Base-by-base conservation (phyloP, 2,329 filamentous ascomycete species). In the Magnaporthiopsis rhizophila region DNA sequence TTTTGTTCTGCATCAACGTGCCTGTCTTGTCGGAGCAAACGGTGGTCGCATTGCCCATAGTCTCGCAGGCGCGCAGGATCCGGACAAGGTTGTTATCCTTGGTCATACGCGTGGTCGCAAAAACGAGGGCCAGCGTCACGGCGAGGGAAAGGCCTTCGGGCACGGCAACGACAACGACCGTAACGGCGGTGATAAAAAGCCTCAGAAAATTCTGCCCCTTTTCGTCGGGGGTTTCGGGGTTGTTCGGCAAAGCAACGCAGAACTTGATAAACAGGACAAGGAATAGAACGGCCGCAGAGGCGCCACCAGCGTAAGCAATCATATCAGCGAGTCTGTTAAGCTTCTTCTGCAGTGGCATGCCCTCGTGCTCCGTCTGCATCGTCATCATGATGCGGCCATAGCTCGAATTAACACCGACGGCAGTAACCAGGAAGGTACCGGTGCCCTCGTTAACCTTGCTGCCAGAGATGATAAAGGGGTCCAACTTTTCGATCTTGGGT, bases 201-300 rank as follows among this genome's bases (percentile, higher is more conserved):
- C 82, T 79, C 67, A 88, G 74, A 71, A 88, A 88, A 62, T 77
- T 84, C 50, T 77, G 77, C 11, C 58, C 58, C 50, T 61, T 60
- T 13, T 61, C 32, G 36, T 36, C 53, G 3, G 64, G n/a, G 7
- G 36, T 21, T 53, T 0, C 72, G 76, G 75, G 91, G 92, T 62
- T 83, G 76, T 0, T 84, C 79, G 1, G 86, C 77, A 94, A 80
- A 18, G 81, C 75, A 45, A 83, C 87, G 30, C 91, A 78, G 72
- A 92, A 94, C 71, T 90, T 88, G 78, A 94, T 90, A 70, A 93
- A 86, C 15, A 93, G 80, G 28, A 92, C 88, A 62, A 92, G 77
- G 72, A 95, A 94, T 24, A 94, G 80, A 8, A 93, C 75, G 21
- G 90, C 75, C 59, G 90, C 90, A 36, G 90, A 87, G 64, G 85